A percentile compares a stretch with the other conserved stretches of the same genome.
Evolutionary conservation across 2,329 filamentous ascomycete species (phyloP).

Genomic region (Hypoxylon sp.): DNA sequence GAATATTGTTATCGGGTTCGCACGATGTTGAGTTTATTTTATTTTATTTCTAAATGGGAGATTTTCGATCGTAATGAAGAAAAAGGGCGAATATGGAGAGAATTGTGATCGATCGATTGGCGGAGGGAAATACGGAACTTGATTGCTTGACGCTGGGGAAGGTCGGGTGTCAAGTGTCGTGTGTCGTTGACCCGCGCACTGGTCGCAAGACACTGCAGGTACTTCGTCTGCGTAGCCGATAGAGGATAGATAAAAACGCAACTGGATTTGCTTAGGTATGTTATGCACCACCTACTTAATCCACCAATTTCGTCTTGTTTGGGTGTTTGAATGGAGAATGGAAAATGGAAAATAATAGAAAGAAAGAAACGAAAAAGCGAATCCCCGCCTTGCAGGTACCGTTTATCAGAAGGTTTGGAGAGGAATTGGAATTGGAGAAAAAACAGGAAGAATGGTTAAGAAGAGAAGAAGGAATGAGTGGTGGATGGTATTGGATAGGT

Average conservation of each 20-base stretch:
- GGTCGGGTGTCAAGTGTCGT: constrained; percentile 31
- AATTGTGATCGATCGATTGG: constrained; percentile 24
- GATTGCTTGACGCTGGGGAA: constrained; percentile 17
- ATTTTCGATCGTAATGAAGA: constrained; percentile 20
- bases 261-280: no score
- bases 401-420: constrained; percentile 25
- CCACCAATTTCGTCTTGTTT: constrained; percentile 9
- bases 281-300: constrained; percentile 15
- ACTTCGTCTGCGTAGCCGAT: constrained; percentile 11
- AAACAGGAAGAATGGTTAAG: no score
- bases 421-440: background rate
- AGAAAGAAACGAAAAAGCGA: constrained; percentile 6
- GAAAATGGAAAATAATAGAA: constrained; percentile 9
- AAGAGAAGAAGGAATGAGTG: no score
- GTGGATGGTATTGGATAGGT: background rate
- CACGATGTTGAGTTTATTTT: no score
- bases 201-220: constrained; percentile 25
- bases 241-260: no score
- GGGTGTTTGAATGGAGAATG: constrained; percentile 9
- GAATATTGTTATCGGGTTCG: constrained; percentile 3
- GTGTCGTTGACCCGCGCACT: constrained; percentile 29
- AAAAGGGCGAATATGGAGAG: constrained; percentile 17
- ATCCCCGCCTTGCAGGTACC: constrained; percentile 32
- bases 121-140: constrained; percentile 33
- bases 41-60: no score